A percentile compares a stretch with the other conserved stretches of the same genome.
Conservation (phyloP, 331 rosid species). For the Prunus yedoensis region DNA sequence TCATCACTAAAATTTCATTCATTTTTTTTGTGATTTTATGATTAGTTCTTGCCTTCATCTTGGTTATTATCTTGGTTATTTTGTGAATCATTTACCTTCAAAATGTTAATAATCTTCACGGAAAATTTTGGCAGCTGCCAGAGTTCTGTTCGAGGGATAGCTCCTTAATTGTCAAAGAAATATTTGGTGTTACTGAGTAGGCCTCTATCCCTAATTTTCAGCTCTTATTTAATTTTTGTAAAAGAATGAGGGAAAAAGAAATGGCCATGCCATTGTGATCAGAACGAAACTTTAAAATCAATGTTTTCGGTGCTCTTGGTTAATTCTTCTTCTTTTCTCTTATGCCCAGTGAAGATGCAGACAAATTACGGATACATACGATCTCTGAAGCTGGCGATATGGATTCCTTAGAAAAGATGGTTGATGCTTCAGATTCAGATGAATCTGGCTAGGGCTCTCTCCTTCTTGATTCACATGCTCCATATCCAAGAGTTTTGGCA, state of each 20-base stretch:
- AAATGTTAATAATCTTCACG: conserved; percentile 25
- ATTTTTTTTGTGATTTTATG: background rate
- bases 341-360: conserved; percentile 78
- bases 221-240: conserved; percentile 5
- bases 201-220: conserved; percentile 34
- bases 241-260: conserved; percentile 1
- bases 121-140: conserved; percentile 58
- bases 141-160: conserved; percentile 87
- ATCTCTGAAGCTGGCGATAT: conserved; percentile 75
- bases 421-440: conserved; percentile 63
- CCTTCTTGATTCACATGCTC: conserved; percentile 28
- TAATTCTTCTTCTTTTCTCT: conserved; percentile 12
- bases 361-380: conserved; percentile 70
- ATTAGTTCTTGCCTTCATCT: background rate
- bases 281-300: background rate
- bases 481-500: background rate
- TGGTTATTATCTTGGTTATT: conserved; percentile 7
- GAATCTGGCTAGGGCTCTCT: conserved; percentile 36
- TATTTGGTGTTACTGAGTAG: conserved; percentile 93
- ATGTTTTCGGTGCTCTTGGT: conserved; percentile 10
- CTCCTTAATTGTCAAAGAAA: conserved; percentile 84
- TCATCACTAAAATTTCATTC: background rate
- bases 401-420: conserved; percentile 80
- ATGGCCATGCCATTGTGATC: conserved; percentile 3
- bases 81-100: conserved; percentile 9